Conservation (phyloP, 768 basidiomycete genomes). For the Xerocomellus chrysenteron region DNA sequence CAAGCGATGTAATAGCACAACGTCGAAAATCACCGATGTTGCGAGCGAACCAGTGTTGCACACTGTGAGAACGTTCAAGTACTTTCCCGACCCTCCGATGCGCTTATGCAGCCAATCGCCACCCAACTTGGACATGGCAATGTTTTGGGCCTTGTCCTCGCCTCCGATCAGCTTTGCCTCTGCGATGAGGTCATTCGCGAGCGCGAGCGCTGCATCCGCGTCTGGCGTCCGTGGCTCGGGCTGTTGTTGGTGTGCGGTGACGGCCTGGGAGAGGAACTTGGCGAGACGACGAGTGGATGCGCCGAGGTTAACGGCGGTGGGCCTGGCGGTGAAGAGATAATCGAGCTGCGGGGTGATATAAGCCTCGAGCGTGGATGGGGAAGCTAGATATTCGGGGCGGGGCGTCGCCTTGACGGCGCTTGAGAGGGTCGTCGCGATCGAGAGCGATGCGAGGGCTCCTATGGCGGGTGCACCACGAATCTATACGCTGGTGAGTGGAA, state of each 20-base stretch:
- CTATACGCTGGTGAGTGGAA: constrained; percentile 30
- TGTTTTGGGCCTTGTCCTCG: constrained; percentile 87
- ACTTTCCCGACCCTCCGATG: constrained; percentile 37
- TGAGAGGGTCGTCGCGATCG: constrained; percentile 65
- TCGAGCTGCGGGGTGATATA: constrained; percentile 62
- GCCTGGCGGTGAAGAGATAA: constrained; percentile 83
- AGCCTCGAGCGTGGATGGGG: constrained; percentile 48
- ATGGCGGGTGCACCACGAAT: constrained; percentile 95
- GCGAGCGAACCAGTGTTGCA: constrained; percentile 98
- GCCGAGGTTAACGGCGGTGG: constrained; percentile 94
- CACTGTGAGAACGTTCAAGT: constrained; percentile 84
- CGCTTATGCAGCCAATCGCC: constrained; percentile 76
- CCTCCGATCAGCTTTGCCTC: constrained; percentile 75
- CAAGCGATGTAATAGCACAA: constrained; percentile 1
- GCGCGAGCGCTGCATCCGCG: constrained; percentile 40
- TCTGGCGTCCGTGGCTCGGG: constrained; percentile 13
- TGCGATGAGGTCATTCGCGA: constrained; percentile 60
- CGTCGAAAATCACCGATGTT: constrained; percentile 60
- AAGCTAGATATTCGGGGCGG: constrained; percentile 53
- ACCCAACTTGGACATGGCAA: constrained; percentile 79
- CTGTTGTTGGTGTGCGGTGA: constrained; percentile 17
- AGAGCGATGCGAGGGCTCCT: constrained; percentile 84
- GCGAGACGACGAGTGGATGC: constrained; percentile 77
- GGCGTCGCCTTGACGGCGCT: constrained; percentile 47
- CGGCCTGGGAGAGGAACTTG: constrained; percentile 37